A percentile compares a stretch with the other conserved stretches of the same genome.
Evolutionary conservation across 768 basidiomycete species (phyloP).

Genomic region (Macrolepiota fuliginosa): DNA sequence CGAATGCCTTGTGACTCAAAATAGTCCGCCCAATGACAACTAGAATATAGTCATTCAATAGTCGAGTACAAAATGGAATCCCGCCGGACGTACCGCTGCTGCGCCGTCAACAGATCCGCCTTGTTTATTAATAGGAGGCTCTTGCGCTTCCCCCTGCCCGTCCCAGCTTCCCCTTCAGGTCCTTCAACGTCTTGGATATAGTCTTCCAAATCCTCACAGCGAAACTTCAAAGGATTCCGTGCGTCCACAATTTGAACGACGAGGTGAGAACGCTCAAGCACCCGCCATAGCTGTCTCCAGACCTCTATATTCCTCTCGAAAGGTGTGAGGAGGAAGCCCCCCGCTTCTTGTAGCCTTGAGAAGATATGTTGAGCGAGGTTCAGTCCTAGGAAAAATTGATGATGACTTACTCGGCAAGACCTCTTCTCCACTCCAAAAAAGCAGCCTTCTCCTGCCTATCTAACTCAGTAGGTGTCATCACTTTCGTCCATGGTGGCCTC

Average conservation of each 20-base stretch:
- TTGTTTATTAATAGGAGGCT: constrained; percentile 92
- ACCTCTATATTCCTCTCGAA: constrained; percentile 98
- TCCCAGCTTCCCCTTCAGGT: constrained; percentile 75
- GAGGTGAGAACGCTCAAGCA: constrained; percentile 91
- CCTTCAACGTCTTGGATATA: constrained; percentile 87
- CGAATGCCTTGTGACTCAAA: constrained; percentile 72
- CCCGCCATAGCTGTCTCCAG: constrained; percentile 98
- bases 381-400: background rate
- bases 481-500: constrained; percentile 85
- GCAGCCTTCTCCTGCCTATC: constrained; percentile 88
- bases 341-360: constrained; percentile 78
- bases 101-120: constrained; percentile 82
- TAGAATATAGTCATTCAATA: constrained; percentile 26
- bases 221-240: constrained; percentile 88
- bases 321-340: constrained; percentile 87
- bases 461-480: constrained; percentile 72
- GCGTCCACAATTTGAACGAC: constrained; percentile 96
- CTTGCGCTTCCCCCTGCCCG: constrained; percentile 68
- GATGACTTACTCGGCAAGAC: constrained; percentile 77
- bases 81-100: constrained; percentile 64
- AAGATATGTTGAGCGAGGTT: background rate
- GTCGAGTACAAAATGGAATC: background rate
- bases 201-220: constrained; percentile 86
- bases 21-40: constrained; percentile 87
- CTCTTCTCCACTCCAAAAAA: constrained; percentile 92